Evolutionary conservation across 306 rosid genomes (phyloP), one percentile per base, ranked within the genome.

Genomic region (Phaseolus lunatus): DNA sequence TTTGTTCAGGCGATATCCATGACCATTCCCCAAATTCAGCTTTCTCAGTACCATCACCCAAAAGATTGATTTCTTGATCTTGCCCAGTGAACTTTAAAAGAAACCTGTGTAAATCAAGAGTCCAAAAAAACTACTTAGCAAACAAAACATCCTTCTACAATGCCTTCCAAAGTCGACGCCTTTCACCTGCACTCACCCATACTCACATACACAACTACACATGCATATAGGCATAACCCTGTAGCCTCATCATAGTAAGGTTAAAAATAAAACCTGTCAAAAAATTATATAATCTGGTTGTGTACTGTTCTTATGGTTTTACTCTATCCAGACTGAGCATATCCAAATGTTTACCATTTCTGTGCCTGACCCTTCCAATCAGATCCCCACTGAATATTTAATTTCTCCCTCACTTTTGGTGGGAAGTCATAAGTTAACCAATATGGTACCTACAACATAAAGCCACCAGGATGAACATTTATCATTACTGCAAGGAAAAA

Each of bases 401-500:
- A 88, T 78, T 87, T 90, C 79, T 84, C 97, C 80, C 93, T 83
- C 50, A 88, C 92, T 52, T 86, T 59, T 39, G 97, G 96, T 52
- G 97, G 97, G 87, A 92, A 95, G 85, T 95, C 98, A 64, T 92
- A 92, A 23, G 98, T 88, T 83, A 95, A 71, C 97, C 97, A 95
- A 82, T 73, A 80, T 61, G 98, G 97, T 67, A 56, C 90, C 97
- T 93, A 79, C 75, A 81, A 67, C 54, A 69, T 47, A 83, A 79
- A 70, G 27, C 76, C 80, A 76, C 11, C 35, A 61, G 33, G 71
- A 76, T 54, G 50, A 82, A 77, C 71, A 73, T 43, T 70, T 31
- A 44, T 49, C 20, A 48, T 37, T 24, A 61, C 8, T 41, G 33
- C 5, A 58, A 49, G 24, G 22, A 13, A 33, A 54, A 44, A 3